Percentiles rank a stretch among this genome's conserved stretches.
phyloP scores from a whole-genome alignment of 345 rosid genomes.

The Chamaenerion angustifolium region DNA sequence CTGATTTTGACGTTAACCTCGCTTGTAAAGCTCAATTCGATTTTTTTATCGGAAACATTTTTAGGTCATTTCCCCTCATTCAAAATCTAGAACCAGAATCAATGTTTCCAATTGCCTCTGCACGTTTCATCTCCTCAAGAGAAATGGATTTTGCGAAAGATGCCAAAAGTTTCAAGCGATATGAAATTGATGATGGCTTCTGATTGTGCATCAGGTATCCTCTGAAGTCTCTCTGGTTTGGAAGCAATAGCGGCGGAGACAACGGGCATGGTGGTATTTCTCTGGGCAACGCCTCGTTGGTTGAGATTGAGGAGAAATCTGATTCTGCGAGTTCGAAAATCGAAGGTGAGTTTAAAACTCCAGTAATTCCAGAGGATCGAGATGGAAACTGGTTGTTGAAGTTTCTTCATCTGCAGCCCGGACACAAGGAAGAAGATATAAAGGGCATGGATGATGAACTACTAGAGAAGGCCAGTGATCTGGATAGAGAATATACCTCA shows the following conservation, averaged over 20 bases:
- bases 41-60: too few species aligned
- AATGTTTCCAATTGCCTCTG: too few species aligned
- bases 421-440: slow-evolving; percentile 34
- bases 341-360: slow-evolving; percentile 13
- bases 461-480: slow-evolving; percentile 2
- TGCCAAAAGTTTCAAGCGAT: too few species aligned
- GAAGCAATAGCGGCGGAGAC: slow-evolving; percentile 18
- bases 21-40: too few species aligned
- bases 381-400: slow-evolving; percentile 75
- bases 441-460: slow-evolving; percentile 13
- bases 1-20: too few species aligned
- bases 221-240: slow-evolving; percentile 39
- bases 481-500: neutral
- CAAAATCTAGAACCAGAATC: too few species aligned
- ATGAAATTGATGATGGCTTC: too few species aligned
- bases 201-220: slow-evolving; percentile 18
- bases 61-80: too few species aligned
- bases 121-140: too few species aligned
- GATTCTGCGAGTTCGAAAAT: slow-evolving; percentile 28
- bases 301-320: slow-evolving; percentile 28
- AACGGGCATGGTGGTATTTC: slow-evolving; percentile 35
- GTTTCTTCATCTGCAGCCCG: slow-evolving; percentile 66
- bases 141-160: too few species aligned
- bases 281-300: slow-evolving; percentile 41
- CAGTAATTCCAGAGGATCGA: slow-evolving; percentile 14